Base-by-base conservation (phyloP, 768 basidiomycete species). In the Coprinellus micaceus region DNA sequence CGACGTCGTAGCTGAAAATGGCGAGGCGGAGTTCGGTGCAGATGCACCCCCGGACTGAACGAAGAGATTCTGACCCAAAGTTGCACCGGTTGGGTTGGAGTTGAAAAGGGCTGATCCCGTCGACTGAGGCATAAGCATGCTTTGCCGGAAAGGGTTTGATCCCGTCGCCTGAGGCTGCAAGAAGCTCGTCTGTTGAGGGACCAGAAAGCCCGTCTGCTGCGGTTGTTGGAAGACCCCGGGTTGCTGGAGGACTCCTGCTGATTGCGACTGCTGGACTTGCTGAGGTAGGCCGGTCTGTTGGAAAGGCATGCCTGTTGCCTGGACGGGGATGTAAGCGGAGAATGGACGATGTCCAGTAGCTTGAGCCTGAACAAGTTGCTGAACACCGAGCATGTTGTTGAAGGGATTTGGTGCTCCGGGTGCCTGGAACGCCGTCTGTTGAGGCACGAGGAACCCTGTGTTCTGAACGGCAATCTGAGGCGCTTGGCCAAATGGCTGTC, bases 91-190 rank as follows among this genome's bases (percentile, higher is more conserved):
- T 63, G 58, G 59, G 51, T 49, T 58, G 56, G 46, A 45, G 47
- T 63, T 73, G 56, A 83, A 79, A 55, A 76, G 60, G 1, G 80
- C 77, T 69, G 81, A 74, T 2, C 85, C 84, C 2, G 85, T 89
- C 7, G 75, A 71, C 63, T 88, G 85, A 11, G 86, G 80, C 24
- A 85, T 54, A 59, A 92, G 68, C 78, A 86, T 81, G 61, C 82
- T 89, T 69, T 91, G 91, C 30, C 93, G 78, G 77, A 95, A 95
- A 9, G 91, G 92, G 69, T 94, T 94, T 41, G 76, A 72, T 19
- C 85, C 88, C 9, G 86, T 89, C 15, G 74, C 66, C 61, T 86
- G 83, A 17, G 85, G 78, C 64, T 79, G 82, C 50, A 80, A 63
- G 59, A 82, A 77, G 55, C 71, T 73, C 48, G 70, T 66, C 43